Evolutionary conservation across 2,329 filamentous ascomycete species (phyloP).

Genomic region (Cryoendolithus antarcticus): DNA sequence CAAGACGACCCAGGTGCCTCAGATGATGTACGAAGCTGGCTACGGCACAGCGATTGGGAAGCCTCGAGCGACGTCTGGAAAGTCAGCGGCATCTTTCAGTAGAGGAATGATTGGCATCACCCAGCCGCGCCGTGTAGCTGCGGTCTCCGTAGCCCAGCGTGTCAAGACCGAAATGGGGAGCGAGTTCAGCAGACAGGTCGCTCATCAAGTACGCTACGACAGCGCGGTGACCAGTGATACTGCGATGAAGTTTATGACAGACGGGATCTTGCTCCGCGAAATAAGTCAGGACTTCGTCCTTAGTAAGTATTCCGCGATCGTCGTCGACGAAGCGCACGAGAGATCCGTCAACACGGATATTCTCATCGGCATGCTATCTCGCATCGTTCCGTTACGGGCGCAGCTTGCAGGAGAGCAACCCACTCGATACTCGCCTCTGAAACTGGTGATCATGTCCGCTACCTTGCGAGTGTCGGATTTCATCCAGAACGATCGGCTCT

Average conservation of each 20-base stretch:
- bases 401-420: conserved; percentile 62
- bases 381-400: conserved; percentile 73
- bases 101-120: conserved; percentile 92
- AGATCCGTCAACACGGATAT: conserved; percentile 97
- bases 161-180: conserved; percentile 70
- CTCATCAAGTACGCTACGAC: conserved; percentile 89
- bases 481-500: conserved; percentile 69
- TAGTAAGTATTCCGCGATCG: conserved; percentile 79
- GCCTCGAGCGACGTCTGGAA: conserved; percentile 3
- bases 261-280: conserved; percentile 87
- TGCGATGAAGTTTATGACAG: conserved; percentile 96
- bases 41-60: conserved; percentile 63
- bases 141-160: conserved; percentile 91
- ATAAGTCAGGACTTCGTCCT: conserved; percentile 80
- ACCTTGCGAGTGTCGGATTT: conserved; percentile 86
- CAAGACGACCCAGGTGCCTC: conserved; percentile 94
- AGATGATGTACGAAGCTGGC: conserved; percentile 89
- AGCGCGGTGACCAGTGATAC: conserved; percentile 68
- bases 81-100: conserved; percentile 40
- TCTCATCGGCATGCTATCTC: conserved; percentile 93
- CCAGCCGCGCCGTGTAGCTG: conserved; percentile 85
- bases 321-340: conserved; percentile 96
- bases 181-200: conserved; percentile 61
- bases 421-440: conserved; percentile 59
- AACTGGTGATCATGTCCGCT: conserved; percentile 96